Conservation (phyloP, 1,139 yeast species). For the Arxiozyma bovina region DNA sequence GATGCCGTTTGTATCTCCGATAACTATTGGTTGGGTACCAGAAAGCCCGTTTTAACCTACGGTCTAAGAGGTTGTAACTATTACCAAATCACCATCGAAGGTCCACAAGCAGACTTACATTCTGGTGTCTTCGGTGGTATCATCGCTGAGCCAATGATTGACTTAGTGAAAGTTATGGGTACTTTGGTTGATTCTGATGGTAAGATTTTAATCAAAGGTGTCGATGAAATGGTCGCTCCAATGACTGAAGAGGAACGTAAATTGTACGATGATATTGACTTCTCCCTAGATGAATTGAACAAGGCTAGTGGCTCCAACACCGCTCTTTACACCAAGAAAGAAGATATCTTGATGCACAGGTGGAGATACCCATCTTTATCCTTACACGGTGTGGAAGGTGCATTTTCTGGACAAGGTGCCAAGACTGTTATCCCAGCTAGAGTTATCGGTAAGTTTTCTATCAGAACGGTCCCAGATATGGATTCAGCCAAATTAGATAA, state of each 20-base stretch:
- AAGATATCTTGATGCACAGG: constrained; percentile 88
- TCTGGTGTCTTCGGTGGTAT: constrained; percentile 97
- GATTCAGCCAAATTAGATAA: constrained; percentile 71
- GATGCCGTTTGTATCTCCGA: constrained; percentile 95
- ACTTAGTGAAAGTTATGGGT: constrained; percentile 67
- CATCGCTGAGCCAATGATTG: constrained; percentile 96
- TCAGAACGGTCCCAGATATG: constrained; percentile 94
- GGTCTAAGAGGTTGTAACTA: constrained; percentile 96
- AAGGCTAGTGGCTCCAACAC: constrained; percentile 85
- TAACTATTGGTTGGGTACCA: constrained; percentile 97
- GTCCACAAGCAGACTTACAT: constrained; percentile 96
- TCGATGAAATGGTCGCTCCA: constrained; percentile 90
- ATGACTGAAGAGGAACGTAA: constrained; percentile 70
- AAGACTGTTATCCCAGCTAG: constrained; percentile 96
- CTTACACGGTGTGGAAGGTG: constrained; percentile 95
- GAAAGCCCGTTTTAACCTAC: constrained; percentile 91
- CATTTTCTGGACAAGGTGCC: constrained; percentile 90
- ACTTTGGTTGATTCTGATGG: constrained; percentile 75
- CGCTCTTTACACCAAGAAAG: constrained; percentile 64
- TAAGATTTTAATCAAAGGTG: constrained; percentile 76
- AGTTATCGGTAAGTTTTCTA: constrained; percentile 89
- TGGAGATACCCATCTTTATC: constrained; percentile 98
- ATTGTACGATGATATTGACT: constrained; percentile 79
- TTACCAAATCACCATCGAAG: constrained; percentile 70
- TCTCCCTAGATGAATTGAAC: constrained; percentile 74